Evolutionary conservation across 306 rosid species (phyloP).

Genomic region (Benincasa hispida): DNA sequence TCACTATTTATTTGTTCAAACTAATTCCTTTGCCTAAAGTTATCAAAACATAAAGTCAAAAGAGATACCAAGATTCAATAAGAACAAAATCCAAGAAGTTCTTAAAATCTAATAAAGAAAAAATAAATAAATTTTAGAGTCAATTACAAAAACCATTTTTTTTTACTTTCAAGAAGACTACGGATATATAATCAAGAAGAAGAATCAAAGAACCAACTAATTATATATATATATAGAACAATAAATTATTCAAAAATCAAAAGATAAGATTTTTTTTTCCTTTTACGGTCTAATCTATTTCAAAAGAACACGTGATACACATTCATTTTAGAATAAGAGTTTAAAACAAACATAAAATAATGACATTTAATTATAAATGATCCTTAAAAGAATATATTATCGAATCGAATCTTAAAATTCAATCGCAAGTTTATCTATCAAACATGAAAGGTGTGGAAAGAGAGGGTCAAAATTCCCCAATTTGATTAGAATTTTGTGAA

Average conservation of each 20-base stretch:
- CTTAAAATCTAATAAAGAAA: background rate
- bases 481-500: background rate
- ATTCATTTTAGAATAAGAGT: background rate
- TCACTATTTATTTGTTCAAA: background rate
- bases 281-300: background rate
- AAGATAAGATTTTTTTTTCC: background rate
- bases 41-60: background rate
- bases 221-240: background rate
- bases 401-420: background rate
- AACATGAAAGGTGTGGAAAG: background rate
- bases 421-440: background rate
- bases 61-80: background rate
- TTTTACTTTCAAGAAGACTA: background rate
- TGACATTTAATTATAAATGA: background rate
- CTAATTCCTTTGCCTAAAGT: background rate
- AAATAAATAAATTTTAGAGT: background rate
- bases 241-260: background rate
- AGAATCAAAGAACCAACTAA: background rate
- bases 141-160: background rate
- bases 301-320: background rate
- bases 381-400: background rate
- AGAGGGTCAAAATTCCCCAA: background rate
- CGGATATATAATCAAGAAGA: background rate
- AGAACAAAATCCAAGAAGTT: background rate
- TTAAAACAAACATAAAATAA: background rate